Conservation (phyloP, 805 yeast species). For the Metahyphopichia silvanorum region DNA sequence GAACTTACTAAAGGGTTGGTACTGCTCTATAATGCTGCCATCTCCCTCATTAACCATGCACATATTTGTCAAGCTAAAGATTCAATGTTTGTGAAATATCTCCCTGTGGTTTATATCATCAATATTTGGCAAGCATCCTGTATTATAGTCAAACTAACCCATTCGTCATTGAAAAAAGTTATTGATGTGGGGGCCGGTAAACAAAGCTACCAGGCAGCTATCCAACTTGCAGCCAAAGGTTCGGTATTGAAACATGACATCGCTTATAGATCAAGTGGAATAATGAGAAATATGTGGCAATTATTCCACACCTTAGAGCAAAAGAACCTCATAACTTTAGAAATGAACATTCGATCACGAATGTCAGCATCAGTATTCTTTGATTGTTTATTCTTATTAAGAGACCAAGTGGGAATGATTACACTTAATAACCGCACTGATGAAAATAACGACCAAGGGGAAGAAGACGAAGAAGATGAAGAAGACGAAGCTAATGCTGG, state of each 20-base stretch:
- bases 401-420: constrained; percentile 87
- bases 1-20: constrained; percentile 74
- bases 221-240: constrained; percentile 67
- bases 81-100: constrained; percentile 62
- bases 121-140: constrained; percentile 92
- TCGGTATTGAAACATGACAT: constrained; percentile 89
- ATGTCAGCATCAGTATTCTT: constrained; percentile 92
- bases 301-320: constrained; percentile 67
- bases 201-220: constrained; percentile 63
- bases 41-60: constrained; percentile 67
- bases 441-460: constrained; percentile 12
- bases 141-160: constrained; percentile 72
- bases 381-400: constrained; percentile 79
- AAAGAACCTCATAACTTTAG: constrained; percentile 36
- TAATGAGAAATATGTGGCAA: constrained; percentile 93
- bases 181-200: constrained; percentile 73
- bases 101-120: constrained; percentile 80
- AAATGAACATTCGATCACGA: constrained; percentile 69
- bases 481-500: constrained; percentile 20
- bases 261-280: constrained; percentile 89
- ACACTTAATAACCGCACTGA: constrained; percentile 43
- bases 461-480: constrained; percentile 22
- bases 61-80: constrained; percentile 57
- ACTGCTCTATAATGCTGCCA: constrained; percentile 75
- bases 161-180: constrained; percentile 65